Evolutionary conservation across 2,329 filamentous ascomycete species (phyloP).

Genomic region (Davidsoniella neocaledoniae): DNA sequence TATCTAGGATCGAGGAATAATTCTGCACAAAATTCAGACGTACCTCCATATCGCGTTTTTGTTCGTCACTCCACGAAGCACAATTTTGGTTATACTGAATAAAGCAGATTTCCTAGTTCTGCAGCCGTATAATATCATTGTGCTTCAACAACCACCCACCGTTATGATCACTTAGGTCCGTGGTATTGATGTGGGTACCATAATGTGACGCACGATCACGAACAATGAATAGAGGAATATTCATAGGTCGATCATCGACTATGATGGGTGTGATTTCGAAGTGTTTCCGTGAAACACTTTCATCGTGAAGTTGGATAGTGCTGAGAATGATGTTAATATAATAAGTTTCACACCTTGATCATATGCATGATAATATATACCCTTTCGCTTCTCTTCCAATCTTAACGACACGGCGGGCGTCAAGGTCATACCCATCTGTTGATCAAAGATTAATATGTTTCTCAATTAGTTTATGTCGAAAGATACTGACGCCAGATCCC

Average conservation of each 20-base stretch:
- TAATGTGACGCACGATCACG: slow-evolving; percentile 37
- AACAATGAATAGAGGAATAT: slow-evolving; percentile 27
- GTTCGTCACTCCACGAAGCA: not conserved
- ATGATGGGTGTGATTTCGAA: slow-evolving; percentile 12
- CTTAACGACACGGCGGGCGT: not conserved
- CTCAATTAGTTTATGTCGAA: too few relatives aligned
- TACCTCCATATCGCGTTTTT: slow-evolving; percentile 3
- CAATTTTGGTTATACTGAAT: slow-evolving; percentile 15
- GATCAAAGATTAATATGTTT: not conserved
- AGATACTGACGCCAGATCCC: slow-evolving; percentile 5
- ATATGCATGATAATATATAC: not conserved
- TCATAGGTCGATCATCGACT: slow-evolving; percentile 1
- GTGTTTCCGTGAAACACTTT: slow-evolving; percentile 10
- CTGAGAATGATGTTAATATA: slow-evolving; percentile 1
- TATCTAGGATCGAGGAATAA: too few relatives aligned
- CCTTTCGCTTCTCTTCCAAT: slow-evolving; percentile 8
- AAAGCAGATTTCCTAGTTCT: slow-evolving; percentile 23
- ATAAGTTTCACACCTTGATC: not conserved
- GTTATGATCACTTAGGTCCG: slow-evolving; percentile 25
- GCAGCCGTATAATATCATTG: slow-evolving; percentile 31
- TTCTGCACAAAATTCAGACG: not conserved
- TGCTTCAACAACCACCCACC: slow-evolving; percentile 31
- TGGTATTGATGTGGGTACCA: slow-evolving; percentile 35
- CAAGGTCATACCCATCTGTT: slow-evolving; percentile 9
- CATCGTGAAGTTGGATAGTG: slow-evolving; percentile 4